Percentiles rank a stretch among this genome's conserved stretches.
These are phyloP conservation scores for Pythium rishiriense DNA, from an alignment of 352 stramenopile genomes.

Conservation along the genomic window DNA sequence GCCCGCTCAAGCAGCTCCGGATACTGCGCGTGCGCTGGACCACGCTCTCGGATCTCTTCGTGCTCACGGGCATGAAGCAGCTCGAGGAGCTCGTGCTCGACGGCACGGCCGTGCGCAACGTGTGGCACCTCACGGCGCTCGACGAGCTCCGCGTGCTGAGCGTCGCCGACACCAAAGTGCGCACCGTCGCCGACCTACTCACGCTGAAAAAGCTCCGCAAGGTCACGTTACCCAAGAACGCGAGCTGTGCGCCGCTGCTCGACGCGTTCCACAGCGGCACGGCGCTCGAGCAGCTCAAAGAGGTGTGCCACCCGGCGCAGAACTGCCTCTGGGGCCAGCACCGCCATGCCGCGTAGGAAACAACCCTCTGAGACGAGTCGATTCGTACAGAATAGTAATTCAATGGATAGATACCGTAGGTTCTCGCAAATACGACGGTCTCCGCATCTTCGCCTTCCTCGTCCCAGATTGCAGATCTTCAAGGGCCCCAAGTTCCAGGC, in stretches of 20 bases:
- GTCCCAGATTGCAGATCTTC: too few relatives aligned
- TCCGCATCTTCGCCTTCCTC: not conserved
- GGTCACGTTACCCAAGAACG: conserved; percentile 26
- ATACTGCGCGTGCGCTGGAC: conserved; percentile 19
- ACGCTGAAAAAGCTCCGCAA: conserved; percentile 11
- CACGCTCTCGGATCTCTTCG: conserved; percentile 22
- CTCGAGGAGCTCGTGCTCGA: conserved; percentile 22
- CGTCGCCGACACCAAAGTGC: conserved; percentile 22
- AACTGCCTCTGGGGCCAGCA: conserved; percentile 30
- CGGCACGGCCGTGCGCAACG: conserved; percentile 17
- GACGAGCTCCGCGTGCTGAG: conserved; percentile 11
- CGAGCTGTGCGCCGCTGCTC: conserved; percentile 19
- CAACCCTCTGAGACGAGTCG: not conserved
- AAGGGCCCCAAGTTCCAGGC: too few relatives aligned
- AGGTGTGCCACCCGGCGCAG: conserved; percentile 23
- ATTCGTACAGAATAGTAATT: conserved; percentile 12
- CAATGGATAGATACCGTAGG: not conserved
- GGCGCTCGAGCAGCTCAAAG: conserved; percentile 15
- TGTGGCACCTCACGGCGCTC: conserved; percentile 23
- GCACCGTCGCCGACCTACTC: conserved; percentile 13
- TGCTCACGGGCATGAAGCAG: conserved; percentile 21
- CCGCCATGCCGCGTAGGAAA: conserved; percentile 1
- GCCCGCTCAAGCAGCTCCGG: conserved; percentile 24
- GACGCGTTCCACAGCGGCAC: conserved; percentile 22
- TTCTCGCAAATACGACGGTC: conserved; percentile 6